Base-by-base conservation (phyloP, 2,329 filamentous ascomycete genomes). In the Diaporthe vaccinii region DNA sequence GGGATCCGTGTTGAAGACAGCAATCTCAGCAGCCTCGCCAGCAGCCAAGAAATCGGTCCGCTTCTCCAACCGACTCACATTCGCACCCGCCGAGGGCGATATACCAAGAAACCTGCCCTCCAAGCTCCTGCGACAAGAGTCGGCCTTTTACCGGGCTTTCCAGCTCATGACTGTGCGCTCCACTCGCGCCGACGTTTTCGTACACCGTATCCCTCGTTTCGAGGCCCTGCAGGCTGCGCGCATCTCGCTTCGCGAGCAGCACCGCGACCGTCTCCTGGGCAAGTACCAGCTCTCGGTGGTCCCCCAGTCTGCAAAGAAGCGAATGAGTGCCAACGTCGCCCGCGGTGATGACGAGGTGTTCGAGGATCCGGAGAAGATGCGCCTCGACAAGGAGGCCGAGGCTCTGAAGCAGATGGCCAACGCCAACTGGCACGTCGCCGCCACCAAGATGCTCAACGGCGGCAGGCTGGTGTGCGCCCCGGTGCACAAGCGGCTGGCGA, bases 81-180 rank as follows among this genome's bases (percentile, higher is more conserved):
- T 83, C 10, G 76, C 55, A 20, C 79, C 85, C 82, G 76, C 84
- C 86, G 51, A 80, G 80, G 44, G 75, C 77, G 44, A 77, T 51
- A 83, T 87, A 57, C 88, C 89, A 34, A 87, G 87, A 79, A 84
- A 84, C 49, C 84, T 91, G 25, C 89, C 89, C 14, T 85, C 89
- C 73, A 85, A 88, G 84, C 84, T 92, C 41, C 74, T 83, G 34
- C 87, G 87, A 74, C 87, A 90, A 81, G 94, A 97, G 80, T 93
- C 93, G 4, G 94, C 96, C 7, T 98, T 98, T 84, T 96, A 95
- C 85, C 93, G 94, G 76, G 95, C 95, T 14, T 98, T 98, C 83
- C 92, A 95, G 79, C 92, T 93, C 81, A 90, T 94, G 78, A 86
- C 92, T 61, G 89, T 94, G 75, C 90, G 91, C 44, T 91, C 91